Evolutionary conservation across 257 asterid genomes (phyloP).

Genomic region (Ilex asprella): DNA sequence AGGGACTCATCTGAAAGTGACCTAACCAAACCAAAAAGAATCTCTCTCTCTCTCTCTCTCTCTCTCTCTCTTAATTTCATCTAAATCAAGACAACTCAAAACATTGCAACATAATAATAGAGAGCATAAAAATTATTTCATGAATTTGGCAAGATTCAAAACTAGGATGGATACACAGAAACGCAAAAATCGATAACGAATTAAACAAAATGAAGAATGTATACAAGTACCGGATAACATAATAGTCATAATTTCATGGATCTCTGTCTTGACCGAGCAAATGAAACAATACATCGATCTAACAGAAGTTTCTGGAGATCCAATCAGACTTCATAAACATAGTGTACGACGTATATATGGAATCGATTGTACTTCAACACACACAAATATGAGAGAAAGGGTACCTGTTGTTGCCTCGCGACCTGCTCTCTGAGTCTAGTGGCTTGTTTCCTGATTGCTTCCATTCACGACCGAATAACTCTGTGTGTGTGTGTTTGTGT

Average conservation of each 20-base stretch:
- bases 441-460: constrained; percentile 92
- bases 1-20: too few species aligned
- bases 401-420: constrained; percentile 92
- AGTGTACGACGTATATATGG: background rate
- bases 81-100: background rate
- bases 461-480: constrained; percentile 39
- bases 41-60: too few species aligned
- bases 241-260: background rate
- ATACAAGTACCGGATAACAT: too few species aligned
- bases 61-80: background rate
- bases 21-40: too few species aligned
- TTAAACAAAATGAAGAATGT: too few species aligned
- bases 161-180: too few species aligned
- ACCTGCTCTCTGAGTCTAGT: constrained; percentile 94
- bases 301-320: constrained; percentile 8
- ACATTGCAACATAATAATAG: background rate
- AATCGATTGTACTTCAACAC: background rate
- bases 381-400: background rate
- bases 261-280: background rate
- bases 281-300: background rate
- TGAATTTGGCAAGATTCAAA: too few species aligned
- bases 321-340: constrained; percentile 9
- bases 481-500: too few species aligned
- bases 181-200: too few species aligned
- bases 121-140: background rate